Evolutionary conservation across 1,139 yeast genomes (phyloP), one percentile per base, ranked within the genome.

Genomic region (Geotrichum fermentans): DNA sequence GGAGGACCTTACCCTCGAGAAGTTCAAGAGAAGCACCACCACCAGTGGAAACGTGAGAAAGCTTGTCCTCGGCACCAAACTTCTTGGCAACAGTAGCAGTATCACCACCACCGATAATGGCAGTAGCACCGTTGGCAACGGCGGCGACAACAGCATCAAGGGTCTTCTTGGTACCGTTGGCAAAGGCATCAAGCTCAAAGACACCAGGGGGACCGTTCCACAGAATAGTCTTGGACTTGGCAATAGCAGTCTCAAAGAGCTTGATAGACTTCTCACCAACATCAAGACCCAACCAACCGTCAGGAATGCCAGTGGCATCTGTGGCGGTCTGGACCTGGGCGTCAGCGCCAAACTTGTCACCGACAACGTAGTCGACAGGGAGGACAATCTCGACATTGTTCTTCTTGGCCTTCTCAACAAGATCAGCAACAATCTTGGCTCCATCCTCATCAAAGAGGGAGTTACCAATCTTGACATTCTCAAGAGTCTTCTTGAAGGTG

Each of bases 171-270:
- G 97, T 90, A 74, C 97, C 97, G 55, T 73, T 72, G 60, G 96
- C 83, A 68, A 90, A 90, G 66, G 78, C 78, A 58, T 87, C 96
- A 67, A 90, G 89, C 77, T 90, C 97, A 69, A 90, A 90, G 64
- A 90, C 97, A 78, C 97, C 97, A 72, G 97, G 96, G 57, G 97
- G 97, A 38, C 97, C 97, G 77, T 90, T 90, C 97, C 97, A 90
- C 66, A 90, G 90, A 66, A 90, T 90, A 65, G 97, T 92, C 82
- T 89, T 88, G 61, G 97, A 94, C 74, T 83, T 78, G 59, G 84
- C 83, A 60, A 90, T 87, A 56, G 95, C 83, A 55, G 73, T 80
- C 59, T 82, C 77, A 69, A 85, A 90, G 62, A 83, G 77, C 72
- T 80, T 77, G 63, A 78, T 76, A 54, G 95, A 79, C 76, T 86